Evolutionary conservation across 768 basidiomycete genomes (phyloP).

Genomic region (Pleurotus citrinopileatus): DNA sequence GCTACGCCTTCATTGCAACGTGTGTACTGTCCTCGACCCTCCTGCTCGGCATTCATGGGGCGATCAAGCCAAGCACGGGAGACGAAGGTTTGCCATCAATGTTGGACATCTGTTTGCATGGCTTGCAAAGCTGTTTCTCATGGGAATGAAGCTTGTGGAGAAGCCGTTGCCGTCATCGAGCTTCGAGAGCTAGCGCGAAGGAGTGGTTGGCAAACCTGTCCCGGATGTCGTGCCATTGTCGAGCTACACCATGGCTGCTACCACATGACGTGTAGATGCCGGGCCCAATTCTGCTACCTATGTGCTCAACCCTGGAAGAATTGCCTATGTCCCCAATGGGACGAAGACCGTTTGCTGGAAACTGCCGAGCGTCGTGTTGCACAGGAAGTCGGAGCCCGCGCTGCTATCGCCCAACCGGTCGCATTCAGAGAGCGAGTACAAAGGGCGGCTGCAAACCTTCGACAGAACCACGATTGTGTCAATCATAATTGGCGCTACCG

Average conservation of each 20-base stretch:
- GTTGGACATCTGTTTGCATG: slow-evolving; percentile 38
- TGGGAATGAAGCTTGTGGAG: slow-evolving; percentile 33
- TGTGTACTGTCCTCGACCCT: slow-evolving; percentile 47
- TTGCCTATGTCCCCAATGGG: slow-evolving; percentile 64
- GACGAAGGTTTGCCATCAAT: slow-evolving; percentile 36
- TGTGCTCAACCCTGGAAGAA: slow-evolving; percentile 63
- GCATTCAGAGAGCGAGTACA: slow-evolving; percentile 28
- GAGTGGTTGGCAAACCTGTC: slow-evolving; percentile 62
- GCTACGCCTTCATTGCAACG: slow-evolving; percentile 36
- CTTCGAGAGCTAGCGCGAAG: slow-evolving; percentile 42
- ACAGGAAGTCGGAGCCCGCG: slow-evolving; percentile 29
- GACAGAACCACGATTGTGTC: slow-evolving; percentile 53
- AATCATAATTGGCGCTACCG: slow-evolving; percentile 28
- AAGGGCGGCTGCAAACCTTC: slow-evolving; percentile 32
- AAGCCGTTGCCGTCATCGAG: slow-evolving; percentile 38
- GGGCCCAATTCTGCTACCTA: slow-evolving; percentile 60
- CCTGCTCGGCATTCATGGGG: slow-evolving; percentile 55
- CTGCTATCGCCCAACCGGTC: slow-evolving; percentile 23
- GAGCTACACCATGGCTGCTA: slow-evolving; percentile 58
- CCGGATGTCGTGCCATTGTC: slow-evolving; percentile 51
- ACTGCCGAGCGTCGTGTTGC: slow-evolving; percentile 39
- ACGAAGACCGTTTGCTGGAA: slow-evolving; percentile 37
- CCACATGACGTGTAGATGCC: slow-evolving; percentile 64
- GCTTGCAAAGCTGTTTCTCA: slow-evolving; percentile 50
- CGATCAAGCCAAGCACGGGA: slow-evolving; percentile 23